A percentile compares a stretch with the other conserved stretches of the same genome.
These are phyloP conservation scores for Musa balbisiana DNA, from an alignment of 202 grass and related monocot species.

Conservation along the genomic window DNA sequence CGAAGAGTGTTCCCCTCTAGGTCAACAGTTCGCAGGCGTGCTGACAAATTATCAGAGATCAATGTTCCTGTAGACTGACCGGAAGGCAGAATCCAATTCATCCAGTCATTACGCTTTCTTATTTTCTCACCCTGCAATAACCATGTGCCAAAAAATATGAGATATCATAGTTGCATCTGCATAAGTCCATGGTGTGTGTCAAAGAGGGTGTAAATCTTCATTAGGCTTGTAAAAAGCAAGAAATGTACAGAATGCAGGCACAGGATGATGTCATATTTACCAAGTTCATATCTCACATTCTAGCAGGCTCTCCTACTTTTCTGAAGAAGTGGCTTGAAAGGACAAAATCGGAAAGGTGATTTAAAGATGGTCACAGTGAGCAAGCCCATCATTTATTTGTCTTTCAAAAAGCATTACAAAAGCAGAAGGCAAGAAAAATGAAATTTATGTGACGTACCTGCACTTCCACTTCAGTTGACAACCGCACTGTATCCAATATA, in stretches of 20 bases:
- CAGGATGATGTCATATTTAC: neutral
- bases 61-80: neutral
- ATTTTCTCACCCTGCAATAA: slow-evolving; percentile 1
- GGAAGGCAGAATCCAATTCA: slow-evolving; percentile 16
- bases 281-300: neutral
- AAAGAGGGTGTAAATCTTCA: neutral
- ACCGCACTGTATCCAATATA: neutral
- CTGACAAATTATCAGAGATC: slow-evolving; percentile 3
- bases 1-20: neutral
- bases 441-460: neutral
- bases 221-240: no score
- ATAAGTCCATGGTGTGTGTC: no score
- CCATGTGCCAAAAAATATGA: neutral
- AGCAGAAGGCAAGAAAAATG: neutral
- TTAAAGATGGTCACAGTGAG: neutral
- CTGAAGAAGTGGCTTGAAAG: neutral
- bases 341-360: no score
- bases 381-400: no score
- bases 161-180: neutral
- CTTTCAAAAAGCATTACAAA: neutral
- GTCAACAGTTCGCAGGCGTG: slow-evolving; percentile 9
- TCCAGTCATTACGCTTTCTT: slow-evolving; percentile 9
- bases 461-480: slow-evolving; percentile 3
- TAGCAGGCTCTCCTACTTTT: neutral
- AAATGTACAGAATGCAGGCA: no score